Percentiles rank a stretch among this genome's conserved stretches.
Conservation (phyloP, 768 basidiomycete genomes). For the Suillus decipiens region DNA sequence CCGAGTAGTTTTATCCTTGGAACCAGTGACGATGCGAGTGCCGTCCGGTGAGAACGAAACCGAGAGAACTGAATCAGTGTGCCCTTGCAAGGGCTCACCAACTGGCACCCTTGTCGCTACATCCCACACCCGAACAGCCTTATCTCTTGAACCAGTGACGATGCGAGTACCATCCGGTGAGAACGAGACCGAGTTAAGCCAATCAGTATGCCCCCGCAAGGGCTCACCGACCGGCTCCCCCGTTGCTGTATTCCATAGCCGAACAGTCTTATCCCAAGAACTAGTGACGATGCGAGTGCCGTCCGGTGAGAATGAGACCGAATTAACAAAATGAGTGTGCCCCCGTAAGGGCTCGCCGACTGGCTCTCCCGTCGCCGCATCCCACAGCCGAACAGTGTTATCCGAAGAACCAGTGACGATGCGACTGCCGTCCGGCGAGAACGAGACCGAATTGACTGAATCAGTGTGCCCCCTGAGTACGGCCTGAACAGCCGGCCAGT, state of each 20-base stretch:
- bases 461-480: background rate
- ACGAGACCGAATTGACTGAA: fast-evolving
- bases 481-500: background rate
- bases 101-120: too few relatives aligned
- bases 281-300: background rate
- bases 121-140: background rate
- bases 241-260: background rate
- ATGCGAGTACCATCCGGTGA: background rate
- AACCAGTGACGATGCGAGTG: background rate
- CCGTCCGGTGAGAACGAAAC: too few relatives aligned
- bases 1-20: background rate
- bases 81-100: too few relatives aligned
- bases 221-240: background rate
- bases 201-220: background rate
- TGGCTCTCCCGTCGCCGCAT: background rate
- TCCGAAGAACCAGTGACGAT: background rate
- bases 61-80: too few relatives aligned
- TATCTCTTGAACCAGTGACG: background rate
- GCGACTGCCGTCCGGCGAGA: background rate
- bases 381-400: background rate
- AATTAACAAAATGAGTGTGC: fast-evolving
- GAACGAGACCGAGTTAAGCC: too few relatives aligned
- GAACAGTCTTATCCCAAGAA: background rate
- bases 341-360: background rate
- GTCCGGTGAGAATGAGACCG: background rate